phyloP scores from a whole-genome alignment of 805 yeast genomes.

The Wickerhamomyces subpelliculosus region DNA sequence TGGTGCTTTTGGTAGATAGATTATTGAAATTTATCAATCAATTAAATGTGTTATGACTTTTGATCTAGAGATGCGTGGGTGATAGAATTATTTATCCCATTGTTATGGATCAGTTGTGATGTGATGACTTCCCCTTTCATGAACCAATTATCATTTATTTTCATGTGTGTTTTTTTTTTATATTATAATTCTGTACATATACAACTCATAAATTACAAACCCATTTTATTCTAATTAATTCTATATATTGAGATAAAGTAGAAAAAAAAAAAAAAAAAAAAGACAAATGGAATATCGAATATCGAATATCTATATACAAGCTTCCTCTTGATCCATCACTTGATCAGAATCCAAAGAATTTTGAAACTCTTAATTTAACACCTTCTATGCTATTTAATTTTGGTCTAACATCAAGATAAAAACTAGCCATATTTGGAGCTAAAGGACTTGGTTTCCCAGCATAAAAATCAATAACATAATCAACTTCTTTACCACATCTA shows the following conservation, averaged over 20 bases:
- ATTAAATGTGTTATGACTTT: too few relatives aligned
- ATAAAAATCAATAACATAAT: constrained; percentile 92
- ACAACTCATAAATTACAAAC: too few relatives aligned
- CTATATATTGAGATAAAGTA: too few relatives aligned
- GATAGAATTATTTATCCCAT: too few relatives aligned
- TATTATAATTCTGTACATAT: background rate
- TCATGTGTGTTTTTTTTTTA: background rate
- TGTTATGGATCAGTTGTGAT: background rate
- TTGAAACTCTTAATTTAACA: constrained; percentile 53
- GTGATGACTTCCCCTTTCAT: background rate
- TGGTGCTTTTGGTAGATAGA: constrained; percentile 30
- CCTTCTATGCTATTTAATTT: constrained; percentile 83
- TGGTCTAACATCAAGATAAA: constrained; percentile 87
- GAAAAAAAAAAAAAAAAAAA: too few relatives aligned
- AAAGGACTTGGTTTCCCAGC: constrained; percentile 41
- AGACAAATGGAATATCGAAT: too few relatives aligned
- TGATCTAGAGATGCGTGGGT: too few relatives aligned
- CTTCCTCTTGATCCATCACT: too few relatives aligned
- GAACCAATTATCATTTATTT: background rate
- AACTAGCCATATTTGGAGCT: constrained; percentile 45
- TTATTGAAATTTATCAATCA: too few relatives aligned
- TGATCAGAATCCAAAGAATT: constrained; percentile 47
- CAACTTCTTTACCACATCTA: constrained; percentile 77
- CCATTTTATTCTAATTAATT: too few relatives aligned
- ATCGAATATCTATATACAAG: constrained; percentile 1